phyloP scores from a whole-genome alignment of 495 filamentous ascomycete species.

The Trichocladium antarcticum region DNA sequence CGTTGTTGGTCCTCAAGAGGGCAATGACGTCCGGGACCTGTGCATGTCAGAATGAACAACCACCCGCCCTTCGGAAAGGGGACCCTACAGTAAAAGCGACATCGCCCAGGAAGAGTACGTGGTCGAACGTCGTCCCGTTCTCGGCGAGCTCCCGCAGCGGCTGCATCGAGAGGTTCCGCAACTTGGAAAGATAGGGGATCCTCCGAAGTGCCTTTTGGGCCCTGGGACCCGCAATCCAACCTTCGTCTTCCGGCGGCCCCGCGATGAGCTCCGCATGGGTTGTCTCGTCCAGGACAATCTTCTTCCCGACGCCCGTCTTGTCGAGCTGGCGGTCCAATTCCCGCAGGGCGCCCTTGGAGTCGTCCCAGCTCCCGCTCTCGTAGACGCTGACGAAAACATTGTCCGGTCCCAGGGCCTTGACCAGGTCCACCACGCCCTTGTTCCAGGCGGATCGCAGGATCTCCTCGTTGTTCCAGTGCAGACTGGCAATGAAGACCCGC shows the following conservation, averaged over 20 bases:
- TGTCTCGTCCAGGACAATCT: slow-evolving; percentile 43
- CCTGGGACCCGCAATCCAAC: slow-evolving; percentile 47
- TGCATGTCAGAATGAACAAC: background rate
- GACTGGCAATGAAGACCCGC: slow-evolving; percentile 53
- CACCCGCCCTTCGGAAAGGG: too few species aligned
- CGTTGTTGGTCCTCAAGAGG: slow-evolving; percentile 61
- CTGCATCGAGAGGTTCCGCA: slow-evolving; percentile 49
- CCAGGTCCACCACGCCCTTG: slow-evolving; percentile 45
- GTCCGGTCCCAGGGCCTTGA: slow-evolving; percentile 44
- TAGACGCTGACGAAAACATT: slow-evolving; percentile 62
- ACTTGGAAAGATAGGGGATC: slow-evolving; percentile 55
- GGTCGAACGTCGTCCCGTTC: slow-evolving; percentile 49
- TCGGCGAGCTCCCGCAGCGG: slow-evolving; percentile 40
- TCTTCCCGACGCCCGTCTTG: slow-evolving; percentile 40
- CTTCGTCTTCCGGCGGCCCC: slow-evolving; percentile 31
- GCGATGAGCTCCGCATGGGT: slow-evolving; percentile 49
- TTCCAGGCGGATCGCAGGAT: slow-evolving; percentile 55
- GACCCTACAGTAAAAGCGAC: slow-evolving; percentile 55
- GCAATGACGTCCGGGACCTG: slow-evolving; percentile 46
- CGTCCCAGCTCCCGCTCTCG: slow-evolving; percentile 63
- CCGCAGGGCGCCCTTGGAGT: slow-evolving; percentile 53
- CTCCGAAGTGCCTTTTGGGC: slow-evolving; percentile 45
- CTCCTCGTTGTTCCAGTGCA: slow-evolving; percentile 60
- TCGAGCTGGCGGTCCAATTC: slow-evolving; percentile 48
- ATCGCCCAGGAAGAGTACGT: slow-evolving; percentile 64